Evolutionary conservation across 352 stramenopile species (phyloP).

Genomic region (Globisporangium megalacanthum): DNA sequence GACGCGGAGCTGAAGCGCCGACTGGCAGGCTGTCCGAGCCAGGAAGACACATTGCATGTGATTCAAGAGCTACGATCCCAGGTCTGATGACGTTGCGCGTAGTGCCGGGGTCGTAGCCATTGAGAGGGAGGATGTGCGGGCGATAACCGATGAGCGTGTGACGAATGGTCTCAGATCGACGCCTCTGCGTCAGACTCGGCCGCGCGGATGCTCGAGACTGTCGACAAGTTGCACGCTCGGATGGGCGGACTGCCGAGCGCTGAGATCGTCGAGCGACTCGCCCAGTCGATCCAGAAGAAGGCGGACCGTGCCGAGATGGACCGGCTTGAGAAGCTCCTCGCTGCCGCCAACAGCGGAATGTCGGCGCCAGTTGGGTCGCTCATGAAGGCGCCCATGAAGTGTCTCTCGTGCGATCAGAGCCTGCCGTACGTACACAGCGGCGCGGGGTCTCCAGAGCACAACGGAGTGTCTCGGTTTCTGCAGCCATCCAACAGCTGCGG

Average conservation of each 20-base stretch:
- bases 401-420: constrained; percentile 55
- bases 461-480: neutral
- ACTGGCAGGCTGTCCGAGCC: constrained; percentile 40
- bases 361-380: constrained; percentile 23
- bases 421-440: constrained; percentile 21
- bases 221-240: constrained; percentile 41
- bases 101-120: neutral
- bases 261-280: constrained; percentile 42
- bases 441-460: constrained; percentile 6
- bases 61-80: constrained; percentile 53
- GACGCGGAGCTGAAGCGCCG: constrained; percentile 41
- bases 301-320: constrained; percentile 54
- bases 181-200: constrained; percentile 30
- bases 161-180: constrained; percentile 23
- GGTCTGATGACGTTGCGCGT: constrained; percentile 14
- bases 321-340: constrained; percentile 29
- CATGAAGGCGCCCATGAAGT: constrained; percentile 50
- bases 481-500: constrained; percentile 8
- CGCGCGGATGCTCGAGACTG: constrained; percentile 35
- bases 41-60: constrained; percentile 55
- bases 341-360: constrained; percentile 15
- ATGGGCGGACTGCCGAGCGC: constrained; percentile 41
- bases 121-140: neutral
- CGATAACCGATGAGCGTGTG: neutral
- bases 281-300: constrained; percentile 38